Percentiles rank a stretch among this genome's conserved stretches.
Evolutionary conservation across 1,284 basidiomycete species (phyloP).

Genomic region (Coniferiporia sulphurascens): DNA sequence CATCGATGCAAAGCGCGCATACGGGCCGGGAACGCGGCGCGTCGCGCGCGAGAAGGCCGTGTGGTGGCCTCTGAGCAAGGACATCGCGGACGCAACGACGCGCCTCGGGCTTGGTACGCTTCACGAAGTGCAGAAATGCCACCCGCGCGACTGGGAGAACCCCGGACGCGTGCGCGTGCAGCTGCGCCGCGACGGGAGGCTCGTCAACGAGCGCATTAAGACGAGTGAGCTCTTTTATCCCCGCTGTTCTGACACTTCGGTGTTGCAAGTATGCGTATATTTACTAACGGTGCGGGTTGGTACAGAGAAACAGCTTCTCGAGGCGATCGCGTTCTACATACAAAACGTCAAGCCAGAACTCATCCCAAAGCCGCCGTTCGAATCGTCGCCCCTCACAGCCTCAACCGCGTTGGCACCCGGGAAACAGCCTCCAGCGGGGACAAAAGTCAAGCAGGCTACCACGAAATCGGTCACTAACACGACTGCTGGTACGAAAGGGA

Average conservation of each 20-base stretch:
- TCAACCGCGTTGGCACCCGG: slow-evolving; percentile 21
- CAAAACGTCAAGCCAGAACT: slow-evolving; percentile 70
- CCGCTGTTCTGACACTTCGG: not conserved
- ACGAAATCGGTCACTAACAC: slow-evolving; percentile 26
- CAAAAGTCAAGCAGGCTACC: slow-evolving; percentile 32
- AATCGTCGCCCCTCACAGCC: not conserved
- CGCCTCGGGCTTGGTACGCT: slow-evolving; percentile 74
- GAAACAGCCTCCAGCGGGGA: slow-evolving; percentile 15
- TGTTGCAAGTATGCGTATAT: not conserved
- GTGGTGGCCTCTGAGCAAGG: slow-evolving; percentile 94
- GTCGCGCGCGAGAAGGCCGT: slow-evolving; percentile 75
- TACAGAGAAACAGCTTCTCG: slow-evolving; percentile 80
- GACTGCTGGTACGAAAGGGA: slow-evolving; percentile 22
- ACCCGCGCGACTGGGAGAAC: slow-evolving; percentile 96
- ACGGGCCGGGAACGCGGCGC: slow-evolving; percentile 77
- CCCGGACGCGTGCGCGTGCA: slow-evolving; percentile 90
- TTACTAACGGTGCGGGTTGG: not conserved
- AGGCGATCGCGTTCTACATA: slow-evolving; percentile 71
- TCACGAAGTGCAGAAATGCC: slow-evolving; percentile 85
- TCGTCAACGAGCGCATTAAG: slow-evolving; percentile 68
- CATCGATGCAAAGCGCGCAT: slow-evolving; percentile 90
- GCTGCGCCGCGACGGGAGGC: slow-evolving; percentile 77
- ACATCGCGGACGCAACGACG: slow-evolving; percentile 82
- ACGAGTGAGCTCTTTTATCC: slow-evolving; percentile 58
- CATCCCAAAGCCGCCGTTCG: slow-evolving; percentile 59